Base-by-base conservation (phyloP, 129 eudicot genomes). In the Rutidosis leptorrhynchoides region DNA sequence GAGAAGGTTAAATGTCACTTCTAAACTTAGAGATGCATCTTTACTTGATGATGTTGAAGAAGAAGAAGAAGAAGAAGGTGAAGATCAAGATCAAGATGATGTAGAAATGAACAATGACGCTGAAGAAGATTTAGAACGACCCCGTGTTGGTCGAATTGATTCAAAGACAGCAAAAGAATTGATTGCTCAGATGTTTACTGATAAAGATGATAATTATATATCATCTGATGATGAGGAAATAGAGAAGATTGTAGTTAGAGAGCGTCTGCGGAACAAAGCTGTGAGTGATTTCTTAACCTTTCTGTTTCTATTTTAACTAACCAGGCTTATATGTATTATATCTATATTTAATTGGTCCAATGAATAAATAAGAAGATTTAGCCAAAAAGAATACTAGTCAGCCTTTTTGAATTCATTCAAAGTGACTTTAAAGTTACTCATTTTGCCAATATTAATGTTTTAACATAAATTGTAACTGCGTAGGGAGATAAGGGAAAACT, bases 221-320 rank as follows among this genome's bases (percentile, higher is more conserved):
- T 90, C 89, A 73, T 89, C 95, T 65, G 97, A 83, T 48, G 95
- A 86, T 2, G 94, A 87, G 59, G 97, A 85, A 69, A 81, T 85
- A 37, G 88, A 81, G 42, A 87, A 77, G 71, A 67, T 27, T 65
- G 70, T 74, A 30, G 83, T 70, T 37, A 87, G 70, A 80, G 81
- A 83, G 46, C 79, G 80, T 15, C 52, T 83, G 16, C 85, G 76
- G 26, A 78, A 74, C 69, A 87, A 87, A 83, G 72, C 69, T 55
- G 97, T 87, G 64, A 84, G 89, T 81, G 65, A 24, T 60, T 60
- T 51, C 37, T 22, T 29, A 6, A 15, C 12, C 0, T 21, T 62
- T 60, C 21, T 64, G 29, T 28, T 57, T 15, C 15, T 3, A 24
- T 62, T 15, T 19, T 21, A 5, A 37, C 7, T 9, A 6, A 3